Base-by-base conservation (phyloP, 805 yeast genomes). In the Ogataea corticis region DNA sequence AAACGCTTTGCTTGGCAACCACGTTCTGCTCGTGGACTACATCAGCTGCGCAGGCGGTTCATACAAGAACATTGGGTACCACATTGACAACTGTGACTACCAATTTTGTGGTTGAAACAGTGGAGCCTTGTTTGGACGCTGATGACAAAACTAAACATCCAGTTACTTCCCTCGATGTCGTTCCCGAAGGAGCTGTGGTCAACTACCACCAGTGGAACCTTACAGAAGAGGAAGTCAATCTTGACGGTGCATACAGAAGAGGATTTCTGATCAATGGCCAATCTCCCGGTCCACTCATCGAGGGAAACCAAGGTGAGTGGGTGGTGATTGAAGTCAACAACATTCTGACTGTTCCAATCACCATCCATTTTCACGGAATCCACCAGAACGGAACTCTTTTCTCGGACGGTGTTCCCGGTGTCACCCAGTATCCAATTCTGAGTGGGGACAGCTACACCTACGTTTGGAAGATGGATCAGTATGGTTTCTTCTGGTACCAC, bases 401-500 rank as follows among this genome's bases (percentile, higher is more conserved):
- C 16, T 34, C 25, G n/a, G 38, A 34, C 16, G 38, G 38, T 9
- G 38, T 23, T 12, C 28, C 28, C 7, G 38, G 38, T 13, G 28
- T 34, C 13, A 34, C 25, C 16, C 38, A 34, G 28, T 34, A 23
- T n/a, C 25, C 28, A 9, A 34, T 34, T 19, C 27, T 23, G 9
- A 19, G 28, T 19, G 38, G 38, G 5, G 38, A 23, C 16, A 19
- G 28, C 14, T 34, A 19, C 16, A 23, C 28, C 15, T 34, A 34
- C 18, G 28, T 19, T 23, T 34, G 25, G 28, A 34, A 19, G 16
- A 34, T 34, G 25, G 38, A 34, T n/a, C 38, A 34, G 38, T 34
- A 23, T 12, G 38, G 38, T 9, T 19, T 23, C 16, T 34, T 13
- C 38, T 34, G 38, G 38, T 34, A 34, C 27, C 38, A 34, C n/a